Conservation (phyloP, 805 yeast genomes). For the Ogataea angusta region DNA sequence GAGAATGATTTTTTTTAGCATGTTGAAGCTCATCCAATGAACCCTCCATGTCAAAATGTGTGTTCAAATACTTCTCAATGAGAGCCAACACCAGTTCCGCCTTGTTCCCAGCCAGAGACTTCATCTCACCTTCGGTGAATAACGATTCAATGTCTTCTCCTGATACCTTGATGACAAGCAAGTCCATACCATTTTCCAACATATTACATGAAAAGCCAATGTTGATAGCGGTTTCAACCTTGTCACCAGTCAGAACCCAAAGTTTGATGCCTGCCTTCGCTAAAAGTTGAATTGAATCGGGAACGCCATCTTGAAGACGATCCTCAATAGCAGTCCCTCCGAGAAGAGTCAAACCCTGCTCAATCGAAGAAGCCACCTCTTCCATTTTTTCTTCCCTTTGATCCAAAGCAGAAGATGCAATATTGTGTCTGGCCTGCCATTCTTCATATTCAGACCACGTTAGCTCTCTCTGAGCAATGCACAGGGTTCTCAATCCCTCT, state of each 20-base stretch:
- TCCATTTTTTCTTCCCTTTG: slow-evolving; percentile 70
- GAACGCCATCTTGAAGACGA: slow-evolving; percentile 81
- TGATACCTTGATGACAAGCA: slow-evolving; percentile 58
- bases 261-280: slow-evolving; percentile 77
- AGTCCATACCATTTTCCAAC: slow-evolving; percentile 71
- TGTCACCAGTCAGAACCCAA: slow-evolving; percentile 87
- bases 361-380: slow-evolving; percentile 70
- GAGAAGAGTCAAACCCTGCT: slow-evolving; percentile 56
- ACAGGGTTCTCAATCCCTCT: slow-evolving; percentile 78
- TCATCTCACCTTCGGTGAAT: slow-evolving; percentile 33
- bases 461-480: slow-evolving; percentile 70
- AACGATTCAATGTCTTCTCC: slow-evolving; percentile 51
- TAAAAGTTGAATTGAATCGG: slow-evolving; percentile 68
- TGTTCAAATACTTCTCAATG: slow-evolving; percentile 49
- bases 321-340: slow-evolving; percentile 91
- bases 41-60: slow-evolving; percentile 58
- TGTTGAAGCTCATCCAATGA: slow-evolving; percentile 51
- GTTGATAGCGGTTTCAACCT: slow-evolving; percentile 85
- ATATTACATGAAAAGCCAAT: slow-evolving; percentile 84
- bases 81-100: slow-evolving; percentile 42
- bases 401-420: slow-evolving; percentile 61
- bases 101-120: slow-evolving; percentile 18
- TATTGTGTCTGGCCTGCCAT: slow-evolving; percentile 62
- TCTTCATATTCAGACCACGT: slow-evolving; percentile 56
- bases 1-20: slow-evolving; percentile 58